Evolutionary conservation across 108 stramenopile species (phyloP), one percentile per base, ranked within the genome.

Genomic region (Cyclotella sp.): DNA sequence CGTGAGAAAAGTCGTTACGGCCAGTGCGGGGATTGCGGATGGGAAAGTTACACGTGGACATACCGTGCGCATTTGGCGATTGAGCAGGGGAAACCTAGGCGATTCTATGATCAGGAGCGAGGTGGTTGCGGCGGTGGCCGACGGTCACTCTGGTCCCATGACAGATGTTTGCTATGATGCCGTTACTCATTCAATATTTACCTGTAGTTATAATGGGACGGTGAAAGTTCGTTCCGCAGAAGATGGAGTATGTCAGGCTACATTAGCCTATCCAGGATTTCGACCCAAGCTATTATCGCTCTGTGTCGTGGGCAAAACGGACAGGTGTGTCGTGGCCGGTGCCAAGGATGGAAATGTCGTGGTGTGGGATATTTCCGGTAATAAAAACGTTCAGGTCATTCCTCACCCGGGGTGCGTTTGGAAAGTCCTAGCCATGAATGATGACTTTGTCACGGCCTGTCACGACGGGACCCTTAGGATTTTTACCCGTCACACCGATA

Each of bases 161-260:
- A 87, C 92, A 12, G 90, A 88, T 68, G 85, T 97, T 13, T 66
- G 46, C 29, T 89, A 93, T 47, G 86, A 86, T 46, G 21, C 63
- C 5, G 68, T 73, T 34, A 86, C 85, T 0, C 76, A 84, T 62
- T 53, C 61, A 10, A 69, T 98, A 12, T 92, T 91, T 24, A 91
- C 97, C 0, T 97, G 95, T 43, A 91, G 89, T 45, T 94, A 96
- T 42, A 98, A 98, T 78, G 97, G 97, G 18, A 96, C 97, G 9
- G 93, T 98, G 18, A 85, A 94, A 72, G 59, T 98, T 9, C 94
- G 99, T 76, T 82, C 83, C 8, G 85, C 74, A 40, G 95, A 94
- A 30, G 34, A 6, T 2, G 98, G 95, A 27, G 75, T 73, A 45
- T 90, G 90, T 67, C 58, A 73, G n/a, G 73, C 86, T 19, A 96